Base-by-base conservation (phyloP, 306 rosid species). In the Abrus precatorius region DNA sequence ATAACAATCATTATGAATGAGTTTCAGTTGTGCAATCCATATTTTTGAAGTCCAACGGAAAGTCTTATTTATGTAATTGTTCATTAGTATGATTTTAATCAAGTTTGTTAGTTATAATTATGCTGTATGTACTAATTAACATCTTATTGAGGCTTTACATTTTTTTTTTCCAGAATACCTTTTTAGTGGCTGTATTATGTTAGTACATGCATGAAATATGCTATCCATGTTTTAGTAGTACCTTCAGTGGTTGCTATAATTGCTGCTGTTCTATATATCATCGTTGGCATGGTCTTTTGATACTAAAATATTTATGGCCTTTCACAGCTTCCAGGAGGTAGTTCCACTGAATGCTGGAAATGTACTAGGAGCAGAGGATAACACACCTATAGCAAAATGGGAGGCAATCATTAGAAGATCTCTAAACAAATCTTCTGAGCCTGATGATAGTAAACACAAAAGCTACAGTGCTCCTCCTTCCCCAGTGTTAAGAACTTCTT, bases 291-390 rank as follows among this genome's bases (percentile, higher is more conserved):
- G 78, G 55, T 87, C 64, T 75, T 76, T 75, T 49, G 64, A 75
- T 43, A 73, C 61, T 48, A n/a, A 32, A 57, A 2, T 45, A 11
- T 79, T 57, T 69, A 53, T 36, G 52, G 41, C 34, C 12, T 63
- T 74, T 83, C 44, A 68, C 89, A 95, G 99, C 77, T 91, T 95
- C 61, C 99, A 95, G 80, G 99, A 95, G 85, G 93, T 95, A 11
- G 98, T 95, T 79, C 99, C 99, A 82, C 85, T 95, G 82, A 95
- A 83, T 83, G 99, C 99, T 27, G 99, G 96, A 69, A 95, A 95
- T 66, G 98, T 95, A 32, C 63, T 95, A 3, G 99, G 99, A 82
- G 97, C 98, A 57, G 99, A 95, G 64, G 98, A 95, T 77, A 90
- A 80, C 57, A 81, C 83, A 43, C 97, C 99, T 0, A 91, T 93